Evolutionary conservation across 106 monocot species (phyloP).

Genomic region (Hemerocallis citrina): DNA sequence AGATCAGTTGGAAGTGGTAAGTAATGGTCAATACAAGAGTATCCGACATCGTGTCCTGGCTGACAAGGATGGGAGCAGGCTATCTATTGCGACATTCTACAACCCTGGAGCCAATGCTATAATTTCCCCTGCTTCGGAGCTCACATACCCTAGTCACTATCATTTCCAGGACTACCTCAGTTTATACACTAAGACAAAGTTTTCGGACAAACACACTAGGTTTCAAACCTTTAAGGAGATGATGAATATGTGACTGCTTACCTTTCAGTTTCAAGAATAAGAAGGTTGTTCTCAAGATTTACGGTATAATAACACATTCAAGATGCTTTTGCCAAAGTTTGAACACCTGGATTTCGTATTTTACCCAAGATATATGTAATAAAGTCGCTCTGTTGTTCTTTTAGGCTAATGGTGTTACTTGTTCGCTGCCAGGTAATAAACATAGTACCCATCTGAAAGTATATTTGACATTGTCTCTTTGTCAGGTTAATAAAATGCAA

Average conservation of each 20-base stretch:
- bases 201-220: slow-evolving; percentile 40
- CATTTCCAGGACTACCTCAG: slow-evolving; percentile 59
- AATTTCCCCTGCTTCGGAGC: slow-evolving; percentile 38
- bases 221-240: slow-evolving; percentile 32
- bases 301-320: too few species aligned
- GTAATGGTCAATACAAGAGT: slow-evolving; percentile 67
- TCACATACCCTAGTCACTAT: slow-evolving; percentile 46
- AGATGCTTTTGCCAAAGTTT: too few species aligned
- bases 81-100: slow-evolving; percentile 73
- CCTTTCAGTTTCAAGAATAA: background rate
- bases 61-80: slow-evolving; percentile 36
- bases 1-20: slow-evolving; percentile 68
- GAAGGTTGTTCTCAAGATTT: background rate
- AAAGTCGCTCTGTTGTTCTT: too few species aligned
- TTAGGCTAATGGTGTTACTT: too few species aligned
- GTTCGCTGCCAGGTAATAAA: too few species aligned
- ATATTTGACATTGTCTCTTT: too few species aligned
- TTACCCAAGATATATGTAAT: too few species aligned
- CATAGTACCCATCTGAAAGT: too few species aligned
- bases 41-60: slow-evolving; percentile 44
- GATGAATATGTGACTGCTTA: background rate
- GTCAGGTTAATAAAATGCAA: too few species aligned
- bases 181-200: slow-evolving; percentile 45
- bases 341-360: too few species aligned
- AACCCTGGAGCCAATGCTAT: slow-evolving; percentile 51